A percentile compares a stretch with the other conserved stretches of the same genome.
Conservation (phyloP, 2,329 filamentous ascomycete species). For the Trichoderma harzianum region DNA sequence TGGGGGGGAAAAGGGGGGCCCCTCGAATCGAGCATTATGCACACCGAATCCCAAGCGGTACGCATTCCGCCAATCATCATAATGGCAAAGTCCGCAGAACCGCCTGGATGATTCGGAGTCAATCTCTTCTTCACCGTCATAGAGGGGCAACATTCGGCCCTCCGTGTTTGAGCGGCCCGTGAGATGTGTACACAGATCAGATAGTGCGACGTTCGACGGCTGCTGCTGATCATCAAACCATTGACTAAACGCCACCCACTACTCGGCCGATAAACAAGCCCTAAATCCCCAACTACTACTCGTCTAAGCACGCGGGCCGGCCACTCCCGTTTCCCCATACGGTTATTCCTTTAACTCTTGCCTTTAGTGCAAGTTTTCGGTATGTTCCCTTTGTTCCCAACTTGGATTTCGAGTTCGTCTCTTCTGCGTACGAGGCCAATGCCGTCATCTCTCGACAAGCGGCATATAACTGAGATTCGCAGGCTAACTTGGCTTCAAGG, state of each 20-base stretch:
- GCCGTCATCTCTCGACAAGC: not conserved
- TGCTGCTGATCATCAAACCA: not conserved
- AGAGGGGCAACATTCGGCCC: not conserved
- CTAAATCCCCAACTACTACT: not conserved
- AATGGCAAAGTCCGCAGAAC: not conserved
- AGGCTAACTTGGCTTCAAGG: not conserved
- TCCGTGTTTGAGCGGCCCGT: not conserved
- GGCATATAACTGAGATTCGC: not conserved
- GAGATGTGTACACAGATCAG: not conserved
- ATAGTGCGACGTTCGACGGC: not conserved
- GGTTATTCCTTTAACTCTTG: not conserved
- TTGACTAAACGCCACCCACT: not conserved
- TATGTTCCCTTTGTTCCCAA: not conserved
- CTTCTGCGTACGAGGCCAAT: not conserved
- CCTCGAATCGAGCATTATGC: not conserved
- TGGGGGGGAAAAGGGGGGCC: not conserved
- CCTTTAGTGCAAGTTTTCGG: not conserved
- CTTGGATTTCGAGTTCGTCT: not conserved
- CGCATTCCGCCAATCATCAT: not conserved
- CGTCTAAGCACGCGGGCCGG: constrained; percentile 7
- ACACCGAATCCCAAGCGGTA: not conserved
- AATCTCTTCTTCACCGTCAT: not conserved
- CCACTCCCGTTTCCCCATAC: constrained; percentile 2
- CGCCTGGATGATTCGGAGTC: not conserved
- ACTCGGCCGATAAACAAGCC: not conserved